Evolutionary conservation across 192 early-diverging fungal species (phyloP).

Genomic region (Umbelopsis ramanniana): DNA sequence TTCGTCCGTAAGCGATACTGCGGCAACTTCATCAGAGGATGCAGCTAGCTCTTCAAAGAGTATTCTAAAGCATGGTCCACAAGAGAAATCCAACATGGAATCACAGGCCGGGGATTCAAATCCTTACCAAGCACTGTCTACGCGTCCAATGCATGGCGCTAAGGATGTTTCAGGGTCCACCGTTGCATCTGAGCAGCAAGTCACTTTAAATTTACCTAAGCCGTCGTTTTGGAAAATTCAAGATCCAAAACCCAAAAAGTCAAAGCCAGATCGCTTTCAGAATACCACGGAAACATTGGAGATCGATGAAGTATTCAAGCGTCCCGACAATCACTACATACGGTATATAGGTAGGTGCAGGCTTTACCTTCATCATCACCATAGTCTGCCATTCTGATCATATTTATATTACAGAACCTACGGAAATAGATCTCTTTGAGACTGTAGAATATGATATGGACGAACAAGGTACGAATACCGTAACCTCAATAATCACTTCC

Average conservation of each 20-base stretch:
- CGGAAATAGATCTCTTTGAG: constrained; percentile 60
- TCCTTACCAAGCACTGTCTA: constrained; percentile 33
- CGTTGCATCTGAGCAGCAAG: background rate
- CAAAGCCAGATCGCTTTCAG: constrained; percentile 14
- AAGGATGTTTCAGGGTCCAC: background rate
- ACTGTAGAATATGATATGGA: constrained; percentile 98
- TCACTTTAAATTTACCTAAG: constrained; percentile 41
- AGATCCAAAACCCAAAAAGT: background rate
- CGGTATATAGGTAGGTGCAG: constrained; percentile 59
- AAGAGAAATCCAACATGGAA: background rate
- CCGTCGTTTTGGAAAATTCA: constrained; percentile 42
- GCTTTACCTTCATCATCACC: background rate
- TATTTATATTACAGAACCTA: constrained; percentile 46
- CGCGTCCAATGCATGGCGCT: constrained; percentile 23
- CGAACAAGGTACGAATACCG: constrained; percentile 75
- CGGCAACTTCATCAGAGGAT: constrained; percentile 11
- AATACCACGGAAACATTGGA: constrained; percentile 34
- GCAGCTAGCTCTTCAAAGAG: constrained; percentile 5
- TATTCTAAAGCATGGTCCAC: constrained; percentile 1
- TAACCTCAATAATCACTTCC: background rate
- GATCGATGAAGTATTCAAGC: constrained; percentile 47
- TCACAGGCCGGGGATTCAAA: constrained; percentile 19
- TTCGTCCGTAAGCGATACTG: background rate
- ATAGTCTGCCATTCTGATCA: background rate
- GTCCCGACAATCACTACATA: constrained; percentile 75